phyloP scores from a whole-genome alignment of 1,284 basidiomycete species.

The Cystobasidiaceae sp. region DNA sequence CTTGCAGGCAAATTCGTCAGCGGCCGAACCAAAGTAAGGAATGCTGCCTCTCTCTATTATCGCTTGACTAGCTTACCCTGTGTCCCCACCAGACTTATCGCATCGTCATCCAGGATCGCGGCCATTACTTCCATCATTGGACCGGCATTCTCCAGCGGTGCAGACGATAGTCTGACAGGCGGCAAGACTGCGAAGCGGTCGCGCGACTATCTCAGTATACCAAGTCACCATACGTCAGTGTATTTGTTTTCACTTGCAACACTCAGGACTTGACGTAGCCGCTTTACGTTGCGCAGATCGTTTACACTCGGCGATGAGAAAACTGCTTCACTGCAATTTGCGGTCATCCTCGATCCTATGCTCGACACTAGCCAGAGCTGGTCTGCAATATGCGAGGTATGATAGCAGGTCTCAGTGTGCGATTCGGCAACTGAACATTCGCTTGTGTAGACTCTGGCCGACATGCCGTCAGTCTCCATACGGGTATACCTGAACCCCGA shows the following conservation, averaged over 20 bases:
- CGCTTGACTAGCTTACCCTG: too few relatives aligned
- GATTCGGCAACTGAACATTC: neutral
- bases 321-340: slow-evolving; percentile 66
- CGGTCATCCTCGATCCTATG: slow-evolving; percentile 74
- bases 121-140: neutral
- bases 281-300: slow-evolving; percentile 56
- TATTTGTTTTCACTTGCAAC: too few relatives aligned
- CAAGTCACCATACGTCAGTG: slow-evolving; percentile 59
- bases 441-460: slow-evolving; percentile 47
- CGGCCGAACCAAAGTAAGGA: too few relatives aligned
- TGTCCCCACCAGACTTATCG: too few relatives aligned
- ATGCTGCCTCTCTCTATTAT: neutral
- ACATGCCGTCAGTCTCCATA: slow-evolving; percentile 55
- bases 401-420: slow-evolving; percentile 28
- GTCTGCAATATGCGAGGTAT: slow-evolving; percentile 68
- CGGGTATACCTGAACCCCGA: slow-evolving; percentile 72
- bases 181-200: neutral
- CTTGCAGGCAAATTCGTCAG: neutral
- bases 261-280: too few relatives aligned
- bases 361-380: slow-evolving; percentile 79
- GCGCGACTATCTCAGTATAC: neutral
- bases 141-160: neutral
- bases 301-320: slow-evolving; percentile 64
- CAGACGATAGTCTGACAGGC: neutral
- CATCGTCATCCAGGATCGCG: too few relatives aligned